These are phyloP conservation scores for Pythium myriotylum DNA, from an alignment of 352 stramenopile genomes.

Conservation along the genomic window DNA sequence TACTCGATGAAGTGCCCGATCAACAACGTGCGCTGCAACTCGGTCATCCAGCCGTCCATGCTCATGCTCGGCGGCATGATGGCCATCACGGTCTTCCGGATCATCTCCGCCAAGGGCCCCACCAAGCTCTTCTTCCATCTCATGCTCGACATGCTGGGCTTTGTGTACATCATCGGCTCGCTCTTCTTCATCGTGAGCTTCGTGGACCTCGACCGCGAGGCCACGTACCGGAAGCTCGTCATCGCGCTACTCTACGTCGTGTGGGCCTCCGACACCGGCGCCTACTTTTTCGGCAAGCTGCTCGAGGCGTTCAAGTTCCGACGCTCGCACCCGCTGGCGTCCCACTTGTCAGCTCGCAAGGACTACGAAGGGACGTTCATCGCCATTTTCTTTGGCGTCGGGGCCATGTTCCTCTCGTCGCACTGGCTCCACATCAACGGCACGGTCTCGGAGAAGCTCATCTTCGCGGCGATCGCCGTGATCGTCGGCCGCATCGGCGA, in stretches of 20 bases:
- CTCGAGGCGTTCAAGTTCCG: slow-evolving; percentile 86
- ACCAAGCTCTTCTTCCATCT: slow-evolving; percentile 46
- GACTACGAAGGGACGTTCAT: slow-evolving; percentile 94
- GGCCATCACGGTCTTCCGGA: slow-evolving; percentile 49
- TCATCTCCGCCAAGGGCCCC: slow-evolving; percentile 31
- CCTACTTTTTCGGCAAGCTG: slow-evolving; percentile 92
- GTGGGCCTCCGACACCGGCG: slow-evolving; percentile 90
- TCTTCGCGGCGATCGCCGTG: slow-evolving; percentile 88
- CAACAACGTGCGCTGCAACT: slow-evolving; percentile 50
- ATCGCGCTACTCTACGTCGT: slow-evolving; percentile 72
- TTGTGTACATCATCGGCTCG: slow-evolving; percentile 66
- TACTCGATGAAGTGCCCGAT: slow-evolving; percentile 62
- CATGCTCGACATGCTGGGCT: slow-evolving; percentile 53
- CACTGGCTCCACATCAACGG: slow-evolving; percentile 73
- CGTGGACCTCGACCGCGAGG: slow-evolving; percentile 54
- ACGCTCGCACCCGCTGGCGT: slow-evolving; percentile 76
- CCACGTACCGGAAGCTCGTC: slow-evolving; percentile 60
- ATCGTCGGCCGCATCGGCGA: slow-evolving; percentile 95
- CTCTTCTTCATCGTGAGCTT: slow-evolving; percentile 61
- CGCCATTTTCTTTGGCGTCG: slow-evolving; percentile 78
- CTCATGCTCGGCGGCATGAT: slow-evolving; percentile 44
- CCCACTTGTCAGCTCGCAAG: slow-evolving; percentile 94
- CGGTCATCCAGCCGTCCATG: slow-evolving; percentile 33
- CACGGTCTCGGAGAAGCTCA: slow-evolving; percentile 71
- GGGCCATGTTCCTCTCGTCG: slow-evolving; percentile 80